Base-by-base conservation (phyloP, 225 moss, liverwort and hornwort genomes). In the Asterella californica region DNA sequence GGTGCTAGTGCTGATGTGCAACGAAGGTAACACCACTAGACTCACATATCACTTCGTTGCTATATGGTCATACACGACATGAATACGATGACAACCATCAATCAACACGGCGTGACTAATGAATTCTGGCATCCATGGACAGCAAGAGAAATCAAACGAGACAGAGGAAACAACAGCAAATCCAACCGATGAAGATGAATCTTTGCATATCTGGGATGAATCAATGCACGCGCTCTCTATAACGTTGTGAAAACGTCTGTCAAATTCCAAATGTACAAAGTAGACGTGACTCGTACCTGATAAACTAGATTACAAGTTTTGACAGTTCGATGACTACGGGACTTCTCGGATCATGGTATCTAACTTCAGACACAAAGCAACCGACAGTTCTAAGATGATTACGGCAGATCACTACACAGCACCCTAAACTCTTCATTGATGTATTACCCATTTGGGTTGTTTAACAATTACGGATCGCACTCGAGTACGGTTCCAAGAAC, bases 261-360 rank as follows among this genome's bases (percentile, higher is more conserved):
- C 50, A 53, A 33, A 30, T 53, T 74, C 52, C 50, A 74, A 74
- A 74, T 74, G 74, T 76, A 76, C 76, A 76, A 61, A 60, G 61
- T 38, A 76, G 59, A 76, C 24, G 60, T 76, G 57, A 59, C 57
- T 38, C 37, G 76, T 38, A 76, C 57, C 60, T 21, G 52, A 52
- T 67, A 54, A 52, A 45, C 76, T 76, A 76, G n/a, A 76, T 60
- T 76, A 76, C 76, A 76, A 42, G 25, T 60, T 76, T 60, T 60
- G 34, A 37, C 50, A 38, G 30, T 60, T 38, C 38, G 50, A 61
- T 2, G 15, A 24, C 76, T 59, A 57, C 34, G 21, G 38, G 42
- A 30, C 54, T 60, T 76, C 30, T 21, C 36, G 29, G 52, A 60
- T 59, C 59, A 61, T 42, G 24, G 42, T 61, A 76, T 37, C 75